Base-by-base conservation (phyloP, 1,284 basidiomycete genomes). In the Rhodotorula sp. region DNA sequence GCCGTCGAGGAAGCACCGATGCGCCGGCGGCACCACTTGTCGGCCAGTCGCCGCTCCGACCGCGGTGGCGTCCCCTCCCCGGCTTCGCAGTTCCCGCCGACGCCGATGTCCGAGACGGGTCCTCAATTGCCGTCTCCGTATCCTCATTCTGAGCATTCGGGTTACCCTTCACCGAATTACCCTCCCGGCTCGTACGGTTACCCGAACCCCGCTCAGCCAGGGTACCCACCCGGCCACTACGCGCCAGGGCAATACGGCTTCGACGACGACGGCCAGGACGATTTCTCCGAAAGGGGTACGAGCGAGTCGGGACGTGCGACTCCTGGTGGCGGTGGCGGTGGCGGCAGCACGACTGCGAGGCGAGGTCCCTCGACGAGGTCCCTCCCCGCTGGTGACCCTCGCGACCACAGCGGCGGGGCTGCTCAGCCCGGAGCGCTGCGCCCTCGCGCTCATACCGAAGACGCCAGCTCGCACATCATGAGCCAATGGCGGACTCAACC, bases 401-500 rank as follows among this genome's bases (percentile, higher is more conserved):
- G 62, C 48, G 53, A 65, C 86, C 58, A 61, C 54, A 87, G 24
- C n/a, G 30, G 44, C n/a, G 20, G 42, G 1, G 78, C 78, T 30
- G 81, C 79, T 26, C 84, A 85, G 66, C 26, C 49, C 24, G 46
- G 20, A 24, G 85, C 60, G 29, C 12, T 87, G 22, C 83, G 86
- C 33, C 84, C 86, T 26, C 84, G 90, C 53, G 87, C 88, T n/a
- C 84, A 87, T 73, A 89, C 89, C 18, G 90, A 91, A 78, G 89
- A 90, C 78, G 83, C 84, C 64, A 87, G 86, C 73, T 77, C 76
- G 53, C 68, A 73, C 49, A 67, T 77, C 26, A 87, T 90, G 82
- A 82, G 74, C 53, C 77, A 78, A 53, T 78, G 77, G 77, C 51
- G 77, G 55, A 73, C 55, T 24, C 76, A 76, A 49, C 45, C 45